Evolutionary conservation across 495 filamentous ascomycete genomes (phyloP), one percentile per base, ranked within the genome.

Genomic region (Aspergillus asperescens): DNA sequence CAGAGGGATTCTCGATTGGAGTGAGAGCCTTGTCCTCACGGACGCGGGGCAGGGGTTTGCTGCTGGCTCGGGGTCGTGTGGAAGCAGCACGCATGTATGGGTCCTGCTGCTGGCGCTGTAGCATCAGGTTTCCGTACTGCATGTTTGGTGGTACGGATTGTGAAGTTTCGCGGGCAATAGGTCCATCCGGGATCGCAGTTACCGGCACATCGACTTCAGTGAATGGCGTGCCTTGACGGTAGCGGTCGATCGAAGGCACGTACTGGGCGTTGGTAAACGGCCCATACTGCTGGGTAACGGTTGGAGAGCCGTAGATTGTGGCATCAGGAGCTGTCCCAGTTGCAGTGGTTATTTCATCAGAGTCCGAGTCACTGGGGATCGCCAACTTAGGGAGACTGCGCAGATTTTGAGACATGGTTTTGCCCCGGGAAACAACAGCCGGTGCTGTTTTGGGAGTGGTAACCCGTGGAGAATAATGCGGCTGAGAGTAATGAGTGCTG

Each of bases 81-180:
- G 61, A 54, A 1, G 54, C 52, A 19, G 58, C 52, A 66, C 77
- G 66, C 68, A 75, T 40, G 68, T 84, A 66, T 63, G 78, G 58
- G 72, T 65, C 66, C n/a, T 23, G 6, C n/a, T n/a, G n/a, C n/a
- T n/a, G n/a, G n/a, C n/a, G n/a, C n/a, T n/a, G n/a, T n/a, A n/a
- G n/a, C n/a, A n/a, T n/a, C n/a, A n/a, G n/a, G 24, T 62, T 57
- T 1, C 74, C 74, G 34, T 59, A 82, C 15, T 77, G 77, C 90
- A 97, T 96, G 66, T 95, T 82, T 5, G 93, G 92, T 18, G 93
- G 93, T 0, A 96, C 93, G 1, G 91, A 96, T 59, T 95, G 88
- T 4, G 89, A 91, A 8, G 69, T 68, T 46, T 87, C 81, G 2
- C 93, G 83, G 5, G 81, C 76, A 38, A 92, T 72, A 2, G 86